phyloP scores from a whole-genome alignment of 257 asterid species.

The Hygrophila difformis region DNA sequence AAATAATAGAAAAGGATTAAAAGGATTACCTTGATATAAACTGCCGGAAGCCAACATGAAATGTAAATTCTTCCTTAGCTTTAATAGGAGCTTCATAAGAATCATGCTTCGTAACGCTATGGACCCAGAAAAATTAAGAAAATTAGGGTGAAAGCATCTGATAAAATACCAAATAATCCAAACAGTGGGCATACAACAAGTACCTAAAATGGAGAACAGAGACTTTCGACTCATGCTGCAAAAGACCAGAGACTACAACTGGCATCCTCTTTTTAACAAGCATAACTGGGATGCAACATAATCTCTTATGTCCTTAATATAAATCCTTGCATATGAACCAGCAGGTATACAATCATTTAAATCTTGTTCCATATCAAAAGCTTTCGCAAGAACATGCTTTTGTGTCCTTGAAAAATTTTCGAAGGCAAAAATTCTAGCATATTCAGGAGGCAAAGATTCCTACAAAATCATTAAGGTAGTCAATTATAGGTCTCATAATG shows the following conservation, averaged over 20 bases:
- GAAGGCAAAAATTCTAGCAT: slow-evolving; percentile 82
- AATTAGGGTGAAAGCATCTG: slow-evolving; percentile 6
- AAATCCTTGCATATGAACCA: slow-evolving; percentile 72
- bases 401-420: slow-evolving; percentile 77
- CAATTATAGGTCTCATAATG: slow-evolving; percentile 4
- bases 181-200: slow-evolving; percentile 2
- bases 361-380: slow-evolving; percentile 58
- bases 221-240: slow-evolving; percentile 87
- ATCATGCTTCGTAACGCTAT: slow-evolving; percentile 81
- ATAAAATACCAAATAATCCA: slow-evolving; percentile 6
- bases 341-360: slow-evolving; percentile 1
- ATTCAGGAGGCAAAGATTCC: slow-evolving; percentile 95
- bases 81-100: slow-evolving; percentile 74
- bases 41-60: slow-evolving; percentile 96
- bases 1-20: slow-evolving; percentile 3
- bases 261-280: slow-evolving; percentile 38
- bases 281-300: slow-evolving; percentile 54
- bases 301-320: slow-evolving; percentile 49
- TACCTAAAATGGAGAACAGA: slow-evolving; percentile 98
- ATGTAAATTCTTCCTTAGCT: slow-evolving; percentile 84
- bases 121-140: slow-evolving; percentile 12
- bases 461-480: slow-evolving; percentile 27
- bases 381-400: slow-evolving; percentile 74
- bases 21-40: slow-evolving; percentile 51
- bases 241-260: slow-evolving; percentile 64